Evolutionary conservation across 1,284 basidiomycete species (phyloP), one percentile per base, ranked within the genome.

Genomic region (Anthracocystis walkeri): DNA sequence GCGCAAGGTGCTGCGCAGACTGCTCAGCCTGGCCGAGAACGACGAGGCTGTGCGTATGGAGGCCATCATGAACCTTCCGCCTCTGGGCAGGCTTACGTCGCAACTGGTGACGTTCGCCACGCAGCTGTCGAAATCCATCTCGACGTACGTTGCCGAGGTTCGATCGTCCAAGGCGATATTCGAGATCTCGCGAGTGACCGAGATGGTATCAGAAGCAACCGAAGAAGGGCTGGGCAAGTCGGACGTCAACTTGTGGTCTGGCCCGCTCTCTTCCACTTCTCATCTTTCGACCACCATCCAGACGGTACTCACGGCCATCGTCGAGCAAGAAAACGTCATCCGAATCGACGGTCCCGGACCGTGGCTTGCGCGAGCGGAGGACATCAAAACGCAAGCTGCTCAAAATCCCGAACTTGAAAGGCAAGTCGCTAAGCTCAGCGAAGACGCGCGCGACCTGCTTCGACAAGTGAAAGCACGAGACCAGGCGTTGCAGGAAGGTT

Each of bases 361-460:
- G 0, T 99, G 96, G 96, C 87, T 94, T 0, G 87, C 89, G 0
- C 90, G 97, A n/a, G 90, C 96, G 5, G 89, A 90, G n/a, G 90
- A 93, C 77, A 91, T 99, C 87, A 93, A 94, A 84, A 89, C 92
- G 0, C 90, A 89, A 23, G 90, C 92, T 1, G 91, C 93, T 0
- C 89, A 93, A 86, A 97, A 97, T 80, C 89, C 93, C 18, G 95
- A 97, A 82, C 93, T 95, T 0, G 95, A 98, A 84, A 89, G 91
- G 51, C 93, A 93, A 85, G 90, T 95, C 10, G 87, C 90, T 4
- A 91, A 93, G 76, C 89, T 97, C 27, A 91, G 91, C 68, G 95
- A 97, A 69, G 94, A 98, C 85, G 90, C 95, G 68, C 91, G 93
- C 81, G 92, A 92, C 33, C 90, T 97, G 63, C 89, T 91, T 31